These are phyloP conservation scores for Podila clonocystis DNA, from an alignment of 192 early-diverging fungal species.

Conservation along the genomic window DNA sequence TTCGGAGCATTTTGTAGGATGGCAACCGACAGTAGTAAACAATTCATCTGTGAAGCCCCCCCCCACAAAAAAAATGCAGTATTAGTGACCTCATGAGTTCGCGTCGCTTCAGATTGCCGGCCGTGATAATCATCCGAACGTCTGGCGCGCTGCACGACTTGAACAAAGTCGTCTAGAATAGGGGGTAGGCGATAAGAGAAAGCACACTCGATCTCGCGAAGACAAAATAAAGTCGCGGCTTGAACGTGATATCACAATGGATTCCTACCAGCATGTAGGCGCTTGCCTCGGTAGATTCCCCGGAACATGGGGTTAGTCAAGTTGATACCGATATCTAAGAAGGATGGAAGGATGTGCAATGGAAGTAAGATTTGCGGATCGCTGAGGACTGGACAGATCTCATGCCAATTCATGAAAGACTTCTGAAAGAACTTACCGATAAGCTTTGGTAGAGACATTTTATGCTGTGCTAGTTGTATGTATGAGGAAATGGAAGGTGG, in stretches of 20 bases:
- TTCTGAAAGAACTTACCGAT: too few species aligned
- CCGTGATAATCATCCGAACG: constrained; percentile 83
- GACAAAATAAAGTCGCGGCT: too few species aligned
- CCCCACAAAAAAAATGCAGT: too few species aligned
- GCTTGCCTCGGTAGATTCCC: constrained; percentile 83
- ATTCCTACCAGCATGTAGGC: constrained; percentile 66
- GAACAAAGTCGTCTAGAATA: constrained; percentile 67
- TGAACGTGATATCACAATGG: too few species aligned
- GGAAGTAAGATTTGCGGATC: neutral
- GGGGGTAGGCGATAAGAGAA: neutral
- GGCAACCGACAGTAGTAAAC: constrained; percentile 85
- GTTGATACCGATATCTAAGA: constrained; percentile 87
- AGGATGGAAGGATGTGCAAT: neutral
- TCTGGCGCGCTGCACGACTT: constrained; percentile 71
- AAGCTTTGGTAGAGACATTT: too few species aligned
- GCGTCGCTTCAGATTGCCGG: constrained; percentile 66
- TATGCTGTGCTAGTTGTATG: too few species aligned
- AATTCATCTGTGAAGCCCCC: constrained; percentile 43
- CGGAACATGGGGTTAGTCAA: constrained; percentile 89
- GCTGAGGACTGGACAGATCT: neutral
- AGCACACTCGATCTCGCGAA: too few species aligned
- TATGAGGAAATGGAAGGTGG: too few species aligned
- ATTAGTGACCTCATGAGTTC: too few species aligned
- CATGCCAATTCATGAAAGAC: too few species aligned
- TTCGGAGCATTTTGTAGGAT: constrained; percentile 86